Conservation (phyloP, 2,329 filamentous ascomycete genomes). For the Ceratocystis alfenasii region DNA sequence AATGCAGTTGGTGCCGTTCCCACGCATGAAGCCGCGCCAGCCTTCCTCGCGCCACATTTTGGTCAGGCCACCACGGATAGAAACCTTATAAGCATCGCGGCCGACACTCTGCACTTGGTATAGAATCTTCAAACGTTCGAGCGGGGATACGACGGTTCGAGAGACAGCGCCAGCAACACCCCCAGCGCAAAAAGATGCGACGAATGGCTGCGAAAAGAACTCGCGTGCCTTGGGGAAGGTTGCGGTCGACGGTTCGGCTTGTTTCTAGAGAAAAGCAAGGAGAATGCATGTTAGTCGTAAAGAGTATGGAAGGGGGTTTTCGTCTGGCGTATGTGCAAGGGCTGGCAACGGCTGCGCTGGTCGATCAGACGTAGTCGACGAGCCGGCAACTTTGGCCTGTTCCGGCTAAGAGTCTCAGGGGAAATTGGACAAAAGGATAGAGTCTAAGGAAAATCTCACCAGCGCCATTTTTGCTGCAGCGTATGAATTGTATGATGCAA, state of each 20-base stretch:
- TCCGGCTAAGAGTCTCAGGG: not conserved
- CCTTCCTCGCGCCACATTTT: constrained; percentile 98
- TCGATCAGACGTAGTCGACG: no score
- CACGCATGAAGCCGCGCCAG: constrained; percentile 93
- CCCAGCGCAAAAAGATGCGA: constrained; percentile 86
- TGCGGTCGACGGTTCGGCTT: constrained; percentile 2
- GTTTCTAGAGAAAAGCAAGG: constrained; percentile 9
- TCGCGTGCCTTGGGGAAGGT: constrained; percentile 24
- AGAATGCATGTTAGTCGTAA: not conserved
- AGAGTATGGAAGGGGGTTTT: not conserved
- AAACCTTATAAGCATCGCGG: constrained; percentile 84
- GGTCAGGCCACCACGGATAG: constrained; percentile 70
- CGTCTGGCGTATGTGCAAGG: not conserved
- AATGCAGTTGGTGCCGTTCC: constrained; percentile 96
- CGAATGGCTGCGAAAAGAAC: constrained; percentile 64
- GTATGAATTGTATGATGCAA: not conserved
- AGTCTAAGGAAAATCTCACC: constrained; percentile 3
- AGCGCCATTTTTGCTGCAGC: constrained; percentile 14
- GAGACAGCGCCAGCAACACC: constrained; percentile 95
- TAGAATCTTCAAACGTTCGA: constrained; percentile 94
- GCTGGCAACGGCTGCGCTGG: not conserved
- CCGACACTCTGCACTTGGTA: constrained; percentile 89
- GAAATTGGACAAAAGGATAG: not conserved
- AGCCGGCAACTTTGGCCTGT: no score
- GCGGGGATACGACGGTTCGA: constrained; percentile 86